Base-by-base conservation (phyloP, 23 red algal species). In the Gracilaria gracilis region DNA sequence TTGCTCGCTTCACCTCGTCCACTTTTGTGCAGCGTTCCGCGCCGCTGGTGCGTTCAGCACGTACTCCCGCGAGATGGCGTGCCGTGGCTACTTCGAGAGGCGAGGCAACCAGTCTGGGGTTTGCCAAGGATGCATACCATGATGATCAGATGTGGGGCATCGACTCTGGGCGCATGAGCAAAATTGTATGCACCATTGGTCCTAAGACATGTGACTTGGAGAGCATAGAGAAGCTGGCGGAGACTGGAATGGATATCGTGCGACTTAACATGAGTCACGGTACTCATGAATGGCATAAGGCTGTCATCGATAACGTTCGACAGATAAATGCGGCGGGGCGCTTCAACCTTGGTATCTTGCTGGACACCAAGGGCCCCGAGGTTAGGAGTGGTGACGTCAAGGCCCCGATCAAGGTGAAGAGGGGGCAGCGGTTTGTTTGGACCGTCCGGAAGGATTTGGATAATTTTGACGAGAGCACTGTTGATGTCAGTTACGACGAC, bases 211-310 rank as follows among this genome's bases (percentile, higher is more conserved):
- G 87, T 46, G 84, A 79, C 80, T 33, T 95, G 19, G 91, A 95
- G 17, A 88, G 79, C 42, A 99, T 99, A 24, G 69, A 85, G 33
- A 87, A 89, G 80, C 86, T 99, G 24, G 97, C 94, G 0, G 90
- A 89, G 59, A 80, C 85, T 28, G 97, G 97, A 7, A 99, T 99
- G 97, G 88, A 99, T 58, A 87, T 99, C 17, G 90, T 92, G n/a
- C 33, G 97, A 25, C 72, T 99, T 13, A 99, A 99, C 77, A 99
- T 99, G 97, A 96, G 94, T 27, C 97, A 99, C 74, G 97, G 97
- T 19, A 96, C 93, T 7, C 94, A 96, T 70, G 97, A 96, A 57
- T 99, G 97, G 97, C 97, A 99, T 53, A 75, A 70, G 35, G 57
- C 27, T 21, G 94, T 96, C 3, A 96, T 99, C 44, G 82, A 88